Evolutionary conservation across 768 basidiomycete genomes (phyloP), one percentile per base, ranked within the genome.

Genomic region (Leccinum rimulosum): DNA sequence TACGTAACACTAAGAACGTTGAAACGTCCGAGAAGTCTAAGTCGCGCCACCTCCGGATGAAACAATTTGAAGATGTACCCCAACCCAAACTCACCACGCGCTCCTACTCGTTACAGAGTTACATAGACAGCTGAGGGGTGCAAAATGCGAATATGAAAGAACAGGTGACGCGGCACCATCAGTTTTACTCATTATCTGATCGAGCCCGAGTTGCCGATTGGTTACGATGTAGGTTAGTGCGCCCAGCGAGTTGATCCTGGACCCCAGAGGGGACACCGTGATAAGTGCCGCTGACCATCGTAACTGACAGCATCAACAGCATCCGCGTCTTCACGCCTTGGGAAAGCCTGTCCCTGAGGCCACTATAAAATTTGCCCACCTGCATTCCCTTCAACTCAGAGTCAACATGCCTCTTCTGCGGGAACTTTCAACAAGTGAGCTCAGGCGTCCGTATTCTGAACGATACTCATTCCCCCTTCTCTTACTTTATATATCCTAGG

Each of bases 401-500:
- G 14, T 36, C 35, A 15, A 36, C 35, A 36, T 36, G 35, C 14
- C 35, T 36, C 35, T 36, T 15, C 35, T 36, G 35, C 35, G 14
- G 35, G 35, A 15, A 36, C 15, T 36, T 15, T 36, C 6, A 36
- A 36, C 35, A 36, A 36, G 35, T 36, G 35, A 36, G 35, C 6
- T 36, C 35, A 36, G 35, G 1, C 35, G 35, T 14, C 35, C 35
- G 11, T 12, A 12, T 50, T 58, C 61, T 61, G 48, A 35, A 31
- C 36, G 25, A 11, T 15, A 27, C 61, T 27, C 27, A 53, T 30
- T 31, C 12, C 19, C 54, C 40, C 22, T 61, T 57, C 58, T 67
- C 60, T 61, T 38, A 11, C 28, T 11, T 5, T 12, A 33, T 33
- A 33, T 25, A 1, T 51, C 33, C 3, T 51, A 73, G 73, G 65